These are phyloP conservation scores for Suillus alpinus DNA, from an alignment of 768 basidiomycete species.

Conservation along the genomic window DNA sequence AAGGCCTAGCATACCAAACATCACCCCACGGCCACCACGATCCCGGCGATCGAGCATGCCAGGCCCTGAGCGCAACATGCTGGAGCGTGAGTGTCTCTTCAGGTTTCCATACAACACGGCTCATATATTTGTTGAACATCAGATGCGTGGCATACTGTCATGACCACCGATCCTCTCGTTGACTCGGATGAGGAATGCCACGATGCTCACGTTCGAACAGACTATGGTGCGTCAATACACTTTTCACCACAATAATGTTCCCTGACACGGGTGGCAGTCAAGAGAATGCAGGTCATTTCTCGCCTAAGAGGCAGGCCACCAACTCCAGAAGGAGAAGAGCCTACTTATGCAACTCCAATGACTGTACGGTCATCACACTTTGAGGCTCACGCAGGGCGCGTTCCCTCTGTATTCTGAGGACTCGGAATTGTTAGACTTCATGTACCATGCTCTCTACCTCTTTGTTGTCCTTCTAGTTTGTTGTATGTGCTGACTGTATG, in stretches of 20 bases:
- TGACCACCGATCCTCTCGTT: slow-evolving; percentile 64
- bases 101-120: not conserved
- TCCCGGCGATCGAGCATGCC: slow-evolving; percentile 23
- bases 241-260: not conserved
- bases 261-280: slow-evolving; percentile 36
- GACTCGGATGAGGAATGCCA: slow-evolving; percentile 73
- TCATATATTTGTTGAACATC: slow-evolving; percentile 6
- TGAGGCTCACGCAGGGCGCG: not conserved
- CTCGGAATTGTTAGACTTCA: not conserved
- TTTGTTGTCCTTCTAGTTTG: not conserved
- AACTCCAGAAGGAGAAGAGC: slow-evolving; percentile 47
- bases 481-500: slow-evolving; percentile 8
- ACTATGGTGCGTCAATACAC: slow-evolving; percentile 50
- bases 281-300: slow-evolving; percentile 59
- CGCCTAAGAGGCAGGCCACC: slow-evolving; percentile 55
- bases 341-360: slow-evolving; percentile 2
- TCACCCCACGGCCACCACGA: slow-evolving; percentile 23
- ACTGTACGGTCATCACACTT: not conserved
- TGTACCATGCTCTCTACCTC: not conserved
- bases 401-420: slow-evolving; percentile 4
- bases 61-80: slow-evolving; percentile 47
- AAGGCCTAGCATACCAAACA: slow-evolving; percentile 18
- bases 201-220: slow-evolving; percentile 62
- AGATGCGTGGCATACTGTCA: slow-evolving; percentile 76
- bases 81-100: slow-evolving; percentile 54